These are phyloP conservation scores for Metschnikowia drakensbergensis DNA, from an alignment of 805 yeast genomes.

Conservation along the genomic window DNA sequence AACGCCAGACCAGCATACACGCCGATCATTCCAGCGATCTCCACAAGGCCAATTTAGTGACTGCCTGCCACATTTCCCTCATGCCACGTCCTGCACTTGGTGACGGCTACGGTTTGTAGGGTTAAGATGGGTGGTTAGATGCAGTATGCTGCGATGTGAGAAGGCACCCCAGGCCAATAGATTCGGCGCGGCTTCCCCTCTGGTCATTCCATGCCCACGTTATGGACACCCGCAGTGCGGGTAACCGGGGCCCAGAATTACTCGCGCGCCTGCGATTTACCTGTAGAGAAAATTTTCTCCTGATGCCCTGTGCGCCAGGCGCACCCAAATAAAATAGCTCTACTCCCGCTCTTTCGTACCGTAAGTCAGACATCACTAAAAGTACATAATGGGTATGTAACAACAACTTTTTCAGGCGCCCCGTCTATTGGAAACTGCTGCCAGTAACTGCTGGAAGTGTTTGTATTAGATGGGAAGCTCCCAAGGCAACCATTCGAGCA, in stretches of 20 bases:
- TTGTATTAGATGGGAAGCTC: too few relatives aligned
- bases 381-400: conserved; percentile 37
- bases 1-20: too few relatives aligned
- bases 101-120: background rate
- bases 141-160: background rate
- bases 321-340: conserved; percentile 18
- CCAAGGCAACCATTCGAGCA: background rate
- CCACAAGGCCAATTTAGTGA: too few relatives aligned
- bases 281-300: conserved; percentile 19
- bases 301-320: conserved; percentile 22
- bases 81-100: background rate
- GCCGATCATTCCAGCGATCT: too few relatives aligned
- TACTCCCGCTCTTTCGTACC: conserved; percentile 21
- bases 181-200: conserved; percentile 4
- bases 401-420: background rate
- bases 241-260: conserved; percentile 17
- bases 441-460: too few relatives aligned
- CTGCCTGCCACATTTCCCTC: too few relatives aligned
- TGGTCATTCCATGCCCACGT: background rate
- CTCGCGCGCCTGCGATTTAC: conserved; percentile 13
- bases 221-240: conserved; percentile 11
- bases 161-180: conserved; percentile 1
- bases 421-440: background rate
- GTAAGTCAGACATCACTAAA: conserved; percentile 24
- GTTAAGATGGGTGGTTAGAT: background rate